Percentiles rank a stretch among this genome's conserved stretches.
These are phyloP conservation scores for Malus asiatica DNA, from an alignment of 306 rosid genomes.

Conservation along the genomic window DNA sequence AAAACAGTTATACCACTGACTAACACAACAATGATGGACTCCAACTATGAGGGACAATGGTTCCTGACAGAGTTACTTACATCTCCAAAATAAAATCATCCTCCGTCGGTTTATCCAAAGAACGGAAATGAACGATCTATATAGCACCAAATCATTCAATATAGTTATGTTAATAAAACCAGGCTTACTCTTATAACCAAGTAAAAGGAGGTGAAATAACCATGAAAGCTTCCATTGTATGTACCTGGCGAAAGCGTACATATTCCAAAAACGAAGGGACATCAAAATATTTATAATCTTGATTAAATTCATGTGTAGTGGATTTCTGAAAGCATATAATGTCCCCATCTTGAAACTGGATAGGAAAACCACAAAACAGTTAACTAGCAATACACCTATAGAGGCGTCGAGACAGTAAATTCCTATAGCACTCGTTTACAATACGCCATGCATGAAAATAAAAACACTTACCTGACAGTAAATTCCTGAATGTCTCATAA, in stretches of 20 bases:
- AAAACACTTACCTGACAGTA: constrained; percentile 45
- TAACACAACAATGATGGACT: neutral
- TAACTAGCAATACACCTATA: neutral
- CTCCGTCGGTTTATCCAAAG: constrained; percentile 80
- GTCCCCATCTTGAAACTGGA: constrained; percentile 89
- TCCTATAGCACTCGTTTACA: too few species aligned
- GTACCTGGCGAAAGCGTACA: constrained; percentile 87
- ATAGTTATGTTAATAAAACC: neutral
- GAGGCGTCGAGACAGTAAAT: neutral
- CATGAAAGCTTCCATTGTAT: neutral
- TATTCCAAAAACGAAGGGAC: constrained; percentile 81
- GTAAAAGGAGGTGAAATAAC: neutral
- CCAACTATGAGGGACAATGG: neutral
- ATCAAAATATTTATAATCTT: constrained; percentile 55
- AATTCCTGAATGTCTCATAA: constrained; percentile 39
- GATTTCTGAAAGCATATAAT: constrained; percentile 83
- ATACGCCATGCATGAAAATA: neutral
- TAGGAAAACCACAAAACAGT: neutral
- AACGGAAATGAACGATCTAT: constrained; percentile 81
- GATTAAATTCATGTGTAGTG: constrained; percentile 30
- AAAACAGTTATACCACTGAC: neutral
- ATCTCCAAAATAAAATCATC: constrained; percentile 74
- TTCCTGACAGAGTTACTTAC: constrained; percentile 40
- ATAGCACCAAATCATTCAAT: constrained; percentile 16
- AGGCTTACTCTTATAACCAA: too few species aligned